Base-by-base conservation (phyloP, 306 rosid species). In the Phaseolus lunatus region DNA sequence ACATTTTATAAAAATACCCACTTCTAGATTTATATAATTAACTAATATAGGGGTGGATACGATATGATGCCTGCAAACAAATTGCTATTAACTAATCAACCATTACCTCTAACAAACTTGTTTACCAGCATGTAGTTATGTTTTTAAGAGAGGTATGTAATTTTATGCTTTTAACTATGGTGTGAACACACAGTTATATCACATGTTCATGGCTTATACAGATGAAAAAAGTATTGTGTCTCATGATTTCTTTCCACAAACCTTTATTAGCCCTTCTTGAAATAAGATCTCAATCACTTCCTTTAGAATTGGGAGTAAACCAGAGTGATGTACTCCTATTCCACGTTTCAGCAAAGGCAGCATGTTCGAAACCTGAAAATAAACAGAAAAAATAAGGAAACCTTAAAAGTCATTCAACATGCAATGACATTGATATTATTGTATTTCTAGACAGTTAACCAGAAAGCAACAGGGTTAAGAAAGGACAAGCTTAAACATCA, bases 281-380 rank as follows among this genome's bases (percentile, higher is more conserved):
- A 95, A 95, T 80, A 95, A 65, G 70, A 95, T 90, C 86, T 95
- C 98, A 65, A 95, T 95, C 49, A 95, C 97, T 86, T 95, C 98
- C 88, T 92, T 95, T 73, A 95, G 72, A 87, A 95, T 95, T 81
- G 98, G 98, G 70, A 95, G 96, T 89, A 95, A 88, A 53, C 98
- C 98, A 64, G 98, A 95, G 84, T 95, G 98, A 89, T 95, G 98
- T 35, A 95, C 97, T 56, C 98, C 98, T 65, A 95, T 92, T 80
- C 98, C 98, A 81, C 98, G 97, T 79, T 90, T 92, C 86, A 95
- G 87, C 83, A 92, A 94, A 70, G 98, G 98, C 69, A 95, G 71
- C 90, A 95, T 92, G 85, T 86, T 87, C 5, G 93, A 88, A 72
- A 92, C 98, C 98, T 95, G 73, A 43, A 87, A 70, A 57, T 71